Conservation (phyloP, 1,139 yeast genomes). For the Diutina siamensis region DNA sequence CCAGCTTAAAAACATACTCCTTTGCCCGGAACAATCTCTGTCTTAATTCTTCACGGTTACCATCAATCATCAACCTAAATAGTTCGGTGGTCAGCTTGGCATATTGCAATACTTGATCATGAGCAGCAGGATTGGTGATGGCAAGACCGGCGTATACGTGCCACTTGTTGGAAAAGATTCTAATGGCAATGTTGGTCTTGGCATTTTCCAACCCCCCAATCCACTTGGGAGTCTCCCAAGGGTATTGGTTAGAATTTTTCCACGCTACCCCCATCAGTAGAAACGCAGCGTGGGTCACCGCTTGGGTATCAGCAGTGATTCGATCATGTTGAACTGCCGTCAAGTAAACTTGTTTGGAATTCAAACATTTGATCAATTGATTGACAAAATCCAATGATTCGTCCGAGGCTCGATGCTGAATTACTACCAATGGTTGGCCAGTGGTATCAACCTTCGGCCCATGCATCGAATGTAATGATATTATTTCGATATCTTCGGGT, state of each 20-base stretch:
- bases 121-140: slow-evolving; percentile 91
- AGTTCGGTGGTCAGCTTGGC: slow-evolving; percentile 76
- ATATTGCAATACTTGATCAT: slow-evolving; percentile 80
- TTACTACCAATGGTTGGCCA: slow-evolving; percentile 87
- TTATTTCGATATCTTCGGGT: slow-evolving; percentile 71
- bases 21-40: slow-evolving; percentile 56
- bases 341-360: slow-evolving; percentile 68
- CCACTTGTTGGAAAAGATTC: slow-evolving; percentile 92
- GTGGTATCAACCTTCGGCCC: slow-evolving; percentile 85
- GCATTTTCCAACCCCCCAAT: slow-evolving; percentile 93
- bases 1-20: slow-evolving; percentile 60
- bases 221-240: slow-evolving; percentile 87
- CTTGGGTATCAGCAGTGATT: slow-evolving; percentile 97
- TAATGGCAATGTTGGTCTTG: slow-evolving; percentile 79
- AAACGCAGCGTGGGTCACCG: slow-evolving; percentile 96
- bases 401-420: slow-evolving; percentile 57
- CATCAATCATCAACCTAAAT: slow-evolving; percentile 72
- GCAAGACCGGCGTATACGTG: slow-evolving; percentile 98
- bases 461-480: slow-evolving; percentile 84
- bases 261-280: slow-evolving; percentile 96
- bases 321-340: slow-evolving; percentile 81
- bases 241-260: slow-evolving; percentile 73
- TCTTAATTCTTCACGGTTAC: slow-evolving; percentile 44
- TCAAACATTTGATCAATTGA: slow-evolving; percentile 53
- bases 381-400: slow-evolving; percentile 52